These are phyloP conservation scores for Fusarium sp. DNA, from an alignment of 2,329 filamentous ascomycete species.

Conservation along the genomic window DNA sequence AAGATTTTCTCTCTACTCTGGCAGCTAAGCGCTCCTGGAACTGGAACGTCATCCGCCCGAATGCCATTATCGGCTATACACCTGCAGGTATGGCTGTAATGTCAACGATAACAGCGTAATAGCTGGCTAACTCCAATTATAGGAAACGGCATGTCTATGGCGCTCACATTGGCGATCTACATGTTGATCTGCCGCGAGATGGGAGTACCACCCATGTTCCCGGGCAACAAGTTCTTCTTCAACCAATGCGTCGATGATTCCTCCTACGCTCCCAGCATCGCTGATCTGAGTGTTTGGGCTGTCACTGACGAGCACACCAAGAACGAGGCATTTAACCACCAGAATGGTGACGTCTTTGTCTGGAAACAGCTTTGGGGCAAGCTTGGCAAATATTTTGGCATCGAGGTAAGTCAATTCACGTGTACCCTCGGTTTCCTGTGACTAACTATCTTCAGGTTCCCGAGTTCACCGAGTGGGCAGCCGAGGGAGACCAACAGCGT, in stretches of 20 bases:
- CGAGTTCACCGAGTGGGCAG: conserved; percentile 19
- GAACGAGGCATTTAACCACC: conserved; percentile 29
- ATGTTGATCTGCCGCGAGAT: conserved; percentile 25
- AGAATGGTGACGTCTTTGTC: conserved; percentile 22
- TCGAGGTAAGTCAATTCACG: neutral
- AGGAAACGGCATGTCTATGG: conserved; percentile 32
- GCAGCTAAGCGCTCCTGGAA: conserved; percentile 25
- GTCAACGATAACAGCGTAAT: neutral
- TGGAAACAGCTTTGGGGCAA: conserved; percentile 22
- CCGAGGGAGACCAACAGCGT: conserved; percentile 18
- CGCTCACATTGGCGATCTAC: conserved; percentile 27
- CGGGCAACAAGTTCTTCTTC: conserved; percentile 31
- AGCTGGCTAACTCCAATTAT: neutral
- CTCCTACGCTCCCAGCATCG: conserved; percentile 26
- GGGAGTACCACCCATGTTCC: conserved; percentile 19
- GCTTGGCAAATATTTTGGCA: conserved; percentile 5
- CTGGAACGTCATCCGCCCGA: conserved; percentile 30
- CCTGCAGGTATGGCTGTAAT: neutral
- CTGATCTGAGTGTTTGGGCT: conserved; percentile 25
- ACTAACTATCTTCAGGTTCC: neutral
- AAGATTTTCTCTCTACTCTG: conserved; percentile 27
- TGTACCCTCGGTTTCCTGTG: too few species aligned
- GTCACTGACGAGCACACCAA: conserved; percentile 11
- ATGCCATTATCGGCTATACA: conserved; percentile 32
- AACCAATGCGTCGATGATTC: conserved; percentile 18